phyloP scores from a whole-genome alignment of 73 alveolate species.

The Symbiodinium pilosum region DNA sequence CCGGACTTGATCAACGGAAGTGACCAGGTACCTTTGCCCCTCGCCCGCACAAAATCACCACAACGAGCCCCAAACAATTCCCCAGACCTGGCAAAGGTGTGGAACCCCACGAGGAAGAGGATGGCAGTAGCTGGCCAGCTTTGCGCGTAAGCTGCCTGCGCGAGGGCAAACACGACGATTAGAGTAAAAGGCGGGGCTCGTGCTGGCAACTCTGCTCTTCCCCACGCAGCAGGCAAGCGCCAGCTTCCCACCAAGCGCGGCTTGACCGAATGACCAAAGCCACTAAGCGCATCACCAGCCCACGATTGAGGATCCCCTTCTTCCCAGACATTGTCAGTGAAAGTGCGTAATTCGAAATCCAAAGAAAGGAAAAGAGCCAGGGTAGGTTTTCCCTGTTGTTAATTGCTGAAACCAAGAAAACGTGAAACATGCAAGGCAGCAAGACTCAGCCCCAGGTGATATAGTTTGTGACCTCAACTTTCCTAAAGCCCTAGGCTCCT shows the following conservation, averaged over 20 bases:
- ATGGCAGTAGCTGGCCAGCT: background rate
- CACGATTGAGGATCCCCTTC: background rate
- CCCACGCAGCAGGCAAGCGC: slow-evolving; percentile 1
- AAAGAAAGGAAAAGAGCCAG: background rate
- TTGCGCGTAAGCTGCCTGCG: background rate
- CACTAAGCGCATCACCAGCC: background rate
- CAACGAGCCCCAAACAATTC: background rate
- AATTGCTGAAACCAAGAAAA: background rate
- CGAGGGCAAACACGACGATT: too few relatives aligned
- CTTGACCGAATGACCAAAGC: background rate
- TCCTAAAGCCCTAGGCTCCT: background rate
- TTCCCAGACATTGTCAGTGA: slow-evolving; percentile 15
- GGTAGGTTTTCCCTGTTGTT: background rate
- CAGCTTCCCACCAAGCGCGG: background rate
- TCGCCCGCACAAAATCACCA: background rate
- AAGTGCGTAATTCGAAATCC: background rate
- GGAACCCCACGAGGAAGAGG: background rate
- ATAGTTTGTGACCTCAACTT: background rate
- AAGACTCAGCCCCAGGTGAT: background rate
- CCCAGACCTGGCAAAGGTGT: background rate
- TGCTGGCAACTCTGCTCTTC: background rate
- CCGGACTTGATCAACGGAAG: too few relatives aligned
- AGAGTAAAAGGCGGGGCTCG: slow-evolving; percentile 24
- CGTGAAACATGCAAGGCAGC: background rate
- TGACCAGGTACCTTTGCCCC: background rate